These are phyloP conservation scores for Sphaerostilbella broomeana DNA, from an alignment of 2,329 filamentous ascomycete genomes.

Conservation along the genomic window DNA sequence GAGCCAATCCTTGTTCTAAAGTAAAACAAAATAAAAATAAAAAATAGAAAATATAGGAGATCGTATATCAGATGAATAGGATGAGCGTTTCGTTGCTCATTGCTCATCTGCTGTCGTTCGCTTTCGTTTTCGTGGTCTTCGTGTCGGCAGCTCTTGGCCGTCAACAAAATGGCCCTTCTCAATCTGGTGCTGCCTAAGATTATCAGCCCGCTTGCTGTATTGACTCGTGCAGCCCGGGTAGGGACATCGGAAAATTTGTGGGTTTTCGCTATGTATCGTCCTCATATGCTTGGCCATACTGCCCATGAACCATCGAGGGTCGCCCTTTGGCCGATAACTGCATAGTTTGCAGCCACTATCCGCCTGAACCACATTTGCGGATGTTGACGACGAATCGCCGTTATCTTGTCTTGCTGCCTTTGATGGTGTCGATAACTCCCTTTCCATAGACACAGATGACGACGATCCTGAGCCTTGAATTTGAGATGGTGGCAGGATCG, in stretches of 20 bases:
- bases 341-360: constrained; percentile 45
- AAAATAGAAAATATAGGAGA: neutral
- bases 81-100: neutral
- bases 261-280: constrained; percentile 43
- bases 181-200: constrained; percentile 49
- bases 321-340: constrained; percentile 48
- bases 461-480: too few relatives aligned
- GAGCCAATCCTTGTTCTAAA: too few relatives aligned
- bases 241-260: constrained; percentile 46
- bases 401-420: constrained; percentile 9
- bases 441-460: neutral
- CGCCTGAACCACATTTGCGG: constrained; percentile 35
- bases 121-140: constrained; percentile 43
- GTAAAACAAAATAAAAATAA: neutral
- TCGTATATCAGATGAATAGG: neutral
- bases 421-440: neutral
- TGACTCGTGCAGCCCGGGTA: constrained; percentile 48
- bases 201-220: constrained; percentile 51
- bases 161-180: constrained; percentile 51
- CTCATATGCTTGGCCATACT: constrained; percentile 55
- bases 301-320: constrained; percentile 52
- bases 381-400: constrained; percentile 4
- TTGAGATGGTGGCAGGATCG: too few relatives aligned
- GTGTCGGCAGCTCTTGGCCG: constrained; percentile 28
- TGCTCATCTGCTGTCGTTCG: constrained; percentile 2